Evolutionary conservation across 2,329 filamentous ascomycete species (phyloP).

Genomic region (Pseudogymnoascus sp.): DNA sequence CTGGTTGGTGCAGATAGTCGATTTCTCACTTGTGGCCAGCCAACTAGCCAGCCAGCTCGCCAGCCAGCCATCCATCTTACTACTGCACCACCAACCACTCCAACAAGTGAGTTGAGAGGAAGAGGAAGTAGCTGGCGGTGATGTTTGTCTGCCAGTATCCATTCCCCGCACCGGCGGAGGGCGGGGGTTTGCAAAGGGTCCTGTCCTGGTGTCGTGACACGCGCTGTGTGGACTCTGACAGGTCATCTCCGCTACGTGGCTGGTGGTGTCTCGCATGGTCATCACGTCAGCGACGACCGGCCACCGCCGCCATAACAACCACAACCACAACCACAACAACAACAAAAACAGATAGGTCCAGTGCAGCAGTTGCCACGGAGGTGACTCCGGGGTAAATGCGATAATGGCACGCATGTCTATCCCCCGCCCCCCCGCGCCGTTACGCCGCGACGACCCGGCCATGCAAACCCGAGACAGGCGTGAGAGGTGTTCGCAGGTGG

Average conservation of each 20-base stretch:
- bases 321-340: not conserved
- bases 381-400: not conserved
- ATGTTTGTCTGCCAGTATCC: not conserved
- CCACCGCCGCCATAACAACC: not conserved
- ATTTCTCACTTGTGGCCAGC: not conserved
- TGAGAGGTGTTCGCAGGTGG: not conserved
- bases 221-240: not conserved
- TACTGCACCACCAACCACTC: not conserved
- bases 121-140: not conserved
- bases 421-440: not conserved
- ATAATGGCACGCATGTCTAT: not conserved
- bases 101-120: not conserved
- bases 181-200: not conserved
- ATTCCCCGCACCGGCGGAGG: not conserved
- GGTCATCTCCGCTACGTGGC: not conserved
- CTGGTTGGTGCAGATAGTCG: no score
- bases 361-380: not conserved
- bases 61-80: not conserved
- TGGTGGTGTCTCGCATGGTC: not conserved
- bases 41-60: not conserved
- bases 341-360: not conserved
- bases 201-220: not conserved
- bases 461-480: not conserved
- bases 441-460: not conserved
- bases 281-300: not conserved